Percentiles rank a stretch among this genome's conserved stretches.
Evolutionary conservation across 768 basidiomycete species (phyloP).

Genomic region (Macrolepiota albuminosa): DNA sequence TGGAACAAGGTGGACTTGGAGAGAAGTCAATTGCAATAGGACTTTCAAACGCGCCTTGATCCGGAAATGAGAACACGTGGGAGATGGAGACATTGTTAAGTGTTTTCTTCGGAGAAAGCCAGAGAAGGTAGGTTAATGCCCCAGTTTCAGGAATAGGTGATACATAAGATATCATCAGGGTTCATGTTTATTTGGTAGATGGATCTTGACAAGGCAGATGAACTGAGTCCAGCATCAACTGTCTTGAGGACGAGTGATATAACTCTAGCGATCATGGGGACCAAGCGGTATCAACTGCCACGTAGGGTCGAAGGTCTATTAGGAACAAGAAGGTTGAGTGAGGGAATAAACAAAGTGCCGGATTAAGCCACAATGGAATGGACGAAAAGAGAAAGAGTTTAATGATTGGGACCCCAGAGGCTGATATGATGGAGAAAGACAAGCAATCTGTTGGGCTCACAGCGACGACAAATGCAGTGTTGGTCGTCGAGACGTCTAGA

Average conservation of each 20-base stretch:
- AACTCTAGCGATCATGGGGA: not conserved
- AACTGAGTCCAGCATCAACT: not conserved
- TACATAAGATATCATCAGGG: not conserved
- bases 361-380: conserved; percentile 13
- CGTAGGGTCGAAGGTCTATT: not conserved
- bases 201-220: not conserved
- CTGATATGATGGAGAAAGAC: not conserved
- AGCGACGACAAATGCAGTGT: not conserved
- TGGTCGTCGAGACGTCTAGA: not conserved
- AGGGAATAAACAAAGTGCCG: conserved; percentile 15
- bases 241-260: not conserved
- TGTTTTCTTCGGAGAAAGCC: not conserved
- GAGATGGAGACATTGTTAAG: not conserved
- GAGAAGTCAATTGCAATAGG: not conserved
- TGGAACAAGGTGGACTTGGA: not conserved
- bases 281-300: not conserved
- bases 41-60: not conserved
- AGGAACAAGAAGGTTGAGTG: conserved; percentile 15
- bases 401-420: not conserved
- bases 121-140: no score
- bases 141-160: not conserved
- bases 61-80: not conserved
- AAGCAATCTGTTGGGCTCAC: not conserved
- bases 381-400: conserved; percentile 11
- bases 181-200: not conserved